Evolutionary conservation across 129 eudicot species (phyloP), one percentile per base, ranked within the genome.

Genomic region (Lonicera japonica): DNA sequence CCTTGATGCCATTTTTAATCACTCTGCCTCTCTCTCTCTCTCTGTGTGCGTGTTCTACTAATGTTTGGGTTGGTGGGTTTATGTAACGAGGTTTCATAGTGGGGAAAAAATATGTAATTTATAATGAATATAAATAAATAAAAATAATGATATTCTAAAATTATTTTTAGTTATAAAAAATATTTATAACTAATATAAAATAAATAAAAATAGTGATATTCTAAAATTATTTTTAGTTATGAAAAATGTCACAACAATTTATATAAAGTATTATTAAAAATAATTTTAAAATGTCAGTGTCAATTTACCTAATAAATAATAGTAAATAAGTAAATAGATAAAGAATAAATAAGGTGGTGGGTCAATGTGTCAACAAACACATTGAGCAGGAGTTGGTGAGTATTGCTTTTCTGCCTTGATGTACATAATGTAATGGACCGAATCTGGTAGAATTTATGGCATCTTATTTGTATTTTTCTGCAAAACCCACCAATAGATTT

Each of bases 1-100:
- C 18, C 71, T 78, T 41, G 71, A 51, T 21, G 83, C 83, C 83
- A 78, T 78, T 13, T 66, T 58, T 15, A 22, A n/a, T 47, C 54
- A 20, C 20, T 25, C 54, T 55, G 6, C 21, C 22, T 52, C 60
- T 65, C 51, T 36, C 39, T 21, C 21, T 15, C 41, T 11, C 24
- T 68, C 48, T 18, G 4, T 41, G 53, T 36, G 16, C n/a, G 21
- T 14, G 50, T 14, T 43, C 16, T 10, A 43, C n/a, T 56, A 56
- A 43, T 46, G 36, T 29, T 29, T 29, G 63, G 55, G 56, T 16
- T 67, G 25, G 41, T 58, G 38, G 63, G 50, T 43, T 43, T 43
- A 43, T 43, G 50, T 43, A 5, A 38, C 5, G 10, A 38, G 14
- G 8, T 43, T 10, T 43, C 50, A 14, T 43, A 1, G 36, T 29